A percentile compares a stretch with the other conserved stretches of the same genome.
These are phyloP conservation scores for Salix udensis DNA, from an alignment of 345 rosid genomes.

Conservation along the genomic window DNA sequence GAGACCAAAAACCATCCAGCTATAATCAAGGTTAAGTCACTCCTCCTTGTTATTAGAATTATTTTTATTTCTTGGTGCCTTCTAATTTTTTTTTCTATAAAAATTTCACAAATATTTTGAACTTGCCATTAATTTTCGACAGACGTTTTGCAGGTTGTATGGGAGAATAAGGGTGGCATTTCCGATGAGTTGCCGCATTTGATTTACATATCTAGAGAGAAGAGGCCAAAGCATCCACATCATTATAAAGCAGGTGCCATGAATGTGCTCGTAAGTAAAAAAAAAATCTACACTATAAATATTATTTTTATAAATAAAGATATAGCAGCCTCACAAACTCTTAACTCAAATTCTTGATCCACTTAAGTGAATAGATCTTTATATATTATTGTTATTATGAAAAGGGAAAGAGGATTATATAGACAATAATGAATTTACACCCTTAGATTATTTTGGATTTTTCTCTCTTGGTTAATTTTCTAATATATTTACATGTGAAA, in stretches of 20 bases:
- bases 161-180: conserved; percentile 39
- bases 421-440: too few relatives aligned
- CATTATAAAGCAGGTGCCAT: conserved; percentile 75
- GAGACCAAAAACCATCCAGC: conserved; percentile 48
- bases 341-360: too few relatives aligned
- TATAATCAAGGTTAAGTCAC: conserved; percentile 45
- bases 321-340: too few relatives aligned
- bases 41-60: not conserved
- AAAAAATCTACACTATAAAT: too few relatives aligned
- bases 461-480: too few relatives aligned
- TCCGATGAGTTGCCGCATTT: conserved; percentile 48
- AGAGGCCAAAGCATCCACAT: conserved; percentile 47
- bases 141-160: conserved; percentile 35
- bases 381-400: too few relatives aligned
- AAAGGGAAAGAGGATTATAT: too few relatives aligned
- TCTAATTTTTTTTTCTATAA: not conserved
- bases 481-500: too few relatives aligned
- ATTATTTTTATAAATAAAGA: too few relatives aligned
- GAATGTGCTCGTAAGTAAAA: conserved; percentile 54
- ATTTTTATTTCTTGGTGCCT: not conserved
- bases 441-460: too few relatives aligned
- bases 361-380: too few relatives aligned
- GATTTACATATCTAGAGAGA: conserved; percentile 64
- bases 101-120: not conserved
- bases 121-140: not conserved